Base-by-base conservation (phyloP, 129 eudicot species). In the Chrysanthemum makinoi region DNA sequence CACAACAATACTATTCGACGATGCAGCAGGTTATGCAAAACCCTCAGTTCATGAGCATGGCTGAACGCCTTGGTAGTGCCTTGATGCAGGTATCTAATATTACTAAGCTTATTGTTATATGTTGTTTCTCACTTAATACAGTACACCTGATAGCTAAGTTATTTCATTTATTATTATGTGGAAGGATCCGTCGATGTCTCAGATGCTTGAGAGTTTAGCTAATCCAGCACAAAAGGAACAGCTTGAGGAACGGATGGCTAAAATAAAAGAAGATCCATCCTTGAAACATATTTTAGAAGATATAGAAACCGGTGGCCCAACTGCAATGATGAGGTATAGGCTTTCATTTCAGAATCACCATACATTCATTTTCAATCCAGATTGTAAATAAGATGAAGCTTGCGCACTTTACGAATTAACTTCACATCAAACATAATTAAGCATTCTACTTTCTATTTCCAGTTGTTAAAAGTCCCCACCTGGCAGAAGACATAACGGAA, bases 11-110 rank as follows among this genome's bases (percentile, higher is more conserved):
- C 79, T 83, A 83, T 67, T 74, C 95, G 26, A 92, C 96, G 44
- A 87, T 92, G 98, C 98, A 92, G 74, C 96, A 92, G 64, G 98
- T 92, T 68, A 92, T 92, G 98, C 96, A 92, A 83, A 92, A 92
- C 56, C 98, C 98, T 75, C 98, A 92, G 26, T 92, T 92, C 57
- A 86, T 92, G 98, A 80, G 69, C 83, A 92, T 89, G 98, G 98
- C 96, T 72, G 96, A 89, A 65, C 93, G 88, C 66, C 98, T 92
- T 56, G 98, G 98, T 18, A 80, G 75, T 74, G 89, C 98, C 4
- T 84, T 92, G 67, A 83, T 92, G 91, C 96, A 92, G 98, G 96
- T 93, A 73, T 28, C 20, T 77, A 17, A 22, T 59, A 39, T 11
- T 46, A 46, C 39, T 20, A 19, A 56, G 16, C 19, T 70, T 17